A percentile compares a stretch with the other conserved stretches of the same genome.
Evolutionary conservation across 2,329 filamentous ascomycete species (phyloP).

Genomic region (Xylariales sp.): DNA sequence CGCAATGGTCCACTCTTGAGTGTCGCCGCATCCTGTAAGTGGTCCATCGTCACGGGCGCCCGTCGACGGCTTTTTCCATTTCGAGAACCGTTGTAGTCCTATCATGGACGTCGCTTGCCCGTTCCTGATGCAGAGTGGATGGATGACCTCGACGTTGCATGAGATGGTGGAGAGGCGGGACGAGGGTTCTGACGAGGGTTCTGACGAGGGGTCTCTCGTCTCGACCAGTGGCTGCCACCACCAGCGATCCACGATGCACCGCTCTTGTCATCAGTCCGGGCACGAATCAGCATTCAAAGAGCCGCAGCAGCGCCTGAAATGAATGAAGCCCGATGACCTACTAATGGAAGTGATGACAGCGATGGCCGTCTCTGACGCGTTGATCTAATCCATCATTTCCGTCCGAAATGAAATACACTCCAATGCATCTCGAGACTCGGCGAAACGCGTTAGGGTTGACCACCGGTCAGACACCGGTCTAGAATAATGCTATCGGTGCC

Average conservation of each 20-base stretch:
- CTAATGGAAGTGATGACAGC: background rate
- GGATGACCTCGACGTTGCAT: constrained; percentile 34
- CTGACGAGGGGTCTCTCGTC: background rate
- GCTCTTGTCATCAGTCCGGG: constrained; percentile 36
- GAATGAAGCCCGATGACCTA: constrained; percentile 31
- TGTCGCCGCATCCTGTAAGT: constrained; percentile 31
- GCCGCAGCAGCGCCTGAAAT: constrained; percentile 26
- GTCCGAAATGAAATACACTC: constrained; percentile 2
- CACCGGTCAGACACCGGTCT: background rate
- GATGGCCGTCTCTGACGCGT: constrained; percentile 8
- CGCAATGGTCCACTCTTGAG: constrained; percentile 11
- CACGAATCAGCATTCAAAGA: constrained; percentile 35
- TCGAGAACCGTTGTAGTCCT: constrained; percentile 29
- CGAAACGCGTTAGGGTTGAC: constrained; percentile 18
- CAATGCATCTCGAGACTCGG: constrained; percentile 6
- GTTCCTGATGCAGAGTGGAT: constrained; percentile 22
- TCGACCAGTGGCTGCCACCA: constrained; percentile 21
- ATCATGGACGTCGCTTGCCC: constrained; percentile 26
- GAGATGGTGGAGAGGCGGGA: constrained; percentile 28
- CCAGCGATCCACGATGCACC: constrained; percentile 31
- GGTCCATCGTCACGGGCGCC: constrained; percentile 11
- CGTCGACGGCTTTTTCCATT: constrained; percentile 20
- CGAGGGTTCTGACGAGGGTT: background rate
- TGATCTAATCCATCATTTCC: constrained; percentile 14
- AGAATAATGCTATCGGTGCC: background rate